Evolutionary conservation across 2,329 filamentous ascomycete species (phyloP).

Genomic region (Xylaria sp.): DNA sequence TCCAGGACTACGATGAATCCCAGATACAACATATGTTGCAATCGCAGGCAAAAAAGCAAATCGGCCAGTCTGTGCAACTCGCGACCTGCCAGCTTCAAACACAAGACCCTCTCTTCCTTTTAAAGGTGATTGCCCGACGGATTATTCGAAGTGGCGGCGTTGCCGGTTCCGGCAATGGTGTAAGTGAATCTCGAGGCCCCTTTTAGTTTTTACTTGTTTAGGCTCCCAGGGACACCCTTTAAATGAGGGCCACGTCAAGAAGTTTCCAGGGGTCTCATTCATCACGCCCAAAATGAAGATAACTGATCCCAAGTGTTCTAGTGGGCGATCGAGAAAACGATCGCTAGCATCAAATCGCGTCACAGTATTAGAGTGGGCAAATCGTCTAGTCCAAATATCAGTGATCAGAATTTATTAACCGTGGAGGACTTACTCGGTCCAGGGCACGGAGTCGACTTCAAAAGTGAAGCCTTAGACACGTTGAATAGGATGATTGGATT

Average conservation of each 20-base stretch:
- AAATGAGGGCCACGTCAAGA: too few relatives aligned
- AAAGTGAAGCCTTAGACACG: constrained; percentile 4
- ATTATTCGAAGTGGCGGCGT: background rate
- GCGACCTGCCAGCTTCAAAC: background rate
- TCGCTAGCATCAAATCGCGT: background rate
- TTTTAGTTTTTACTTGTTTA: too few relatives aligned
- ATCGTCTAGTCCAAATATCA: too few relatives aligned
- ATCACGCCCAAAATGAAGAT: too few relatives aligned
- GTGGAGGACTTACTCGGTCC: constrained; percentile 6
- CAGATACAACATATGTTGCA: constrained; percentile 2
- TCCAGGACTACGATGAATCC: constrained; percentile 7
- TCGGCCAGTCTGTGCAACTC: background rate
- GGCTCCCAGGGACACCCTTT: too few relatives aligned
- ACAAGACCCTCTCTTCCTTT: background rate
- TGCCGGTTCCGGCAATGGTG: constrained; percentile 9
- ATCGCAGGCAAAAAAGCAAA: background rate
- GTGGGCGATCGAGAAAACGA: background rate
- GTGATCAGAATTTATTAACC: background rate
- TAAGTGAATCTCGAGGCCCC: too few relatives aligned
- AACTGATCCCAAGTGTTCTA: too few relatives aligned
- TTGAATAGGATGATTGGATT: constrained; percentile 13
- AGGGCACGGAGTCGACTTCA: background rate
- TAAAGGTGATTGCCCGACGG: constrained; percentile 8
- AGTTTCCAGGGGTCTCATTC: too few relatives aligned
- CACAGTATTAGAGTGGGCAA: background rate